phyloP scores from a whole-genome alignment of 176 grass and related monocot species.

The Luzula sylvatica region DNA sequence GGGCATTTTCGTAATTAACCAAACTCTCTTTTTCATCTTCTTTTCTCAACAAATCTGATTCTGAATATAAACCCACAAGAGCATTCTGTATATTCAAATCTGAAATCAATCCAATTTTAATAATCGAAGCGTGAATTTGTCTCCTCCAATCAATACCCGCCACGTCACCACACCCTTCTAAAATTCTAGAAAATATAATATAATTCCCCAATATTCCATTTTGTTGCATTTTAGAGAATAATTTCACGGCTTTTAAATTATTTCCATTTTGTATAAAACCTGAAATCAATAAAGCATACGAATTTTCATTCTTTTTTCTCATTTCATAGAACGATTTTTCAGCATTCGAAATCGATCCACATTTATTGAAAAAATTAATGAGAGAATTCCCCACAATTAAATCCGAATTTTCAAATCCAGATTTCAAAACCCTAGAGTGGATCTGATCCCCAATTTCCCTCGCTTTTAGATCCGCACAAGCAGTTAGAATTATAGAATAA shows the following conservation, averaged over 20 bases:
- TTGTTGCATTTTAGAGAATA: slow-evolving; percentile 76
- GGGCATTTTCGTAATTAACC: slow-evolving; percentile 10
- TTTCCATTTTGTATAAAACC: slow-evolving; percentile 72
- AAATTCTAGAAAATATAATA: slow-evolving; percentile 63
- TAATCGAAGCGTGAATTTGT: slow-evolving; percentile 81
- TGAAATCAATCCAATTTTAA: slow-evolving; percentile 86
- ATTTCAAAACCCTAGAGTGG: slow-evolving; percentile 60
- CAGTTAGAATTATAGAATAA: slow-evolving; percentile 64
- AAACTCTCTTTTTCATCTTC: slow-evolving; percentile 6
- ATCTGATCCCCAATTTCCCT: slow-evolving; percentile 65
- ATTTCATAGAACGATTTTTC: slow-evolving; percentile 76
- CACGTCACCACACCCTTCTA: slow-evolving; percentile 58
- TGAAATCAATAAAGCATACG: slow-evolving; percentile 69
- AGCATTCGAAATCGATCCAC: slow-evolving; percentile 53
- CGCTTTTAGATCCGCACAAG: slow-evolving; percentile 57
- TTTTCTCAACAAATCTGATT: slow-evolving; percentile 23
- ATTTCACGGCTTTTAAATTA: slow-evolving; percentile 45
- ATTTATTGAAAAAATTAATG: slow-evolving; percentile 81
- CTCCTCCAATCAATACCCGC: slow-evolving; percentile 67
- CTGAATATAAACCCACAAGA: slow-evolving; percentile 75
- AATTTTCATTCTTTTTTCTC: slow-evolving; percentile 64
- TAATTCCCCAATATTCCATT: slow-evolving; percentile 58
- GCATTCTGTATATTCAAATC: slow-evolving; percentile 76
- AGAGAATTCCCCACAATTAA: slow-evolving; percentile 64
- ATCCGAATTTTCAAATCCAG: slow-evolving; percentile 56